Evolutionary conservation across 2,329 filamentous ascomycete genomes (phyloP).

Genomic region (Alternaria novae-zelandiae): DNA sequence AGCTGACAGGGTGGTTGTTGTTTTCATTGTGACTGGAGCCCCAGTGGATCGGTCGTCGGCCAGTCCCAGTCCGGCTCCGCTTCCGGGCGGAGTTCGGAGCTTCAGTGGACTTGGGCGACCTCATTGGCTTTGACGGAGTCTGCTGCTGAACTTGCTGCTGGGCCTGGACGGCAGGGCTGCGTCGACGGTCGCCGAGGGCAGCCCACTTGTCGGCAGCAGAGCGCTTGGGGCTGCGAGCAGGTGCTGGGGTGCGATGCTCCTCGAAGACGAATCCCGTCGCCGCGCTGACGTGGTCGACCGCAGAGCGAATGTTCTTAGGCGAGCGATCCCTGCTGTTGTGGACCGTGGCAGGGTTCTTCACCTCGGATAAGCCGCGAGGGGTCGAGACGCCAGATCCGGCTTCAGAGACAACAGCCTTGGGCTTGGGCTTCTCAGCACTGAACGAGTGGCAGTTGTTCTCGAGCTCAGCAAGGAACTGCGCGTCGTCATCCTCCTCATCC

Average conservation of each 20-base stretch:
- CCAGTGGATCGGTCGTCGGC: slow-evolving; percentile 46
- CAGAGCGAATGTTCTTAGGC: slow-evolving; percentile 49
- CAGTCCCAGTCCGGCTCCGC: slow-evolving; percentile 49
- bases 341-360: slow-evolving; percentile 60
- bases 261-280: slow-evolving; percentile 77
- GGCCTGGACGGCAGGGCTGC: slow-evolving; percentile 64
- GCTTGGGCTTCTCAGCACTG: slow-evolving; percentile 44
- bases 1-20: slow-evolving; percentile 20
- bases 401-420: slow-evolving; percentile 44
- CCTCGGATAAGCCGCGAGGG: slow-evolving; percentile 61
- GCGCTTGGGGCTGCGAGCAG: slow-evolving; percentile 68
- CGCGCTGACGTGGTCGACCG: slow-evolving; percentile 69
- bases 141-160: slow-evolving; percentile 40
- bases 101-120: slow-evolving; percentile 40
- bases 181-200: slow-evolving; percentile 81
- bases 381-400: slow-evolving; percentile 55
- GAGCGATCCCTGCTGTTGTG: slow-evolving; percentile 56
- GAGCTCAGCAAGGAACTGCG: slow-evolving; percentile 60
- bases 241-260: slow-evolving; percentile 56
- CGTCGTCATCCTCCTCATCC: slow-evolving; percentile 91
- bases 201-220: slow-evolving; percentile 83
- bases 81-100: slow-evolving; percentile 45
- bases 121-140: slow-evolving; percentile 52
- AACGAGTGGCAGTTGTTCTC: slow-evolving; percentile 63
- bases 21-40: slow-evolving; percentile 46